Base-by-base conservation (phyloP, 2,329 filamentous ascomycete genomes). In the Neoascochyta sp. region DNA sequence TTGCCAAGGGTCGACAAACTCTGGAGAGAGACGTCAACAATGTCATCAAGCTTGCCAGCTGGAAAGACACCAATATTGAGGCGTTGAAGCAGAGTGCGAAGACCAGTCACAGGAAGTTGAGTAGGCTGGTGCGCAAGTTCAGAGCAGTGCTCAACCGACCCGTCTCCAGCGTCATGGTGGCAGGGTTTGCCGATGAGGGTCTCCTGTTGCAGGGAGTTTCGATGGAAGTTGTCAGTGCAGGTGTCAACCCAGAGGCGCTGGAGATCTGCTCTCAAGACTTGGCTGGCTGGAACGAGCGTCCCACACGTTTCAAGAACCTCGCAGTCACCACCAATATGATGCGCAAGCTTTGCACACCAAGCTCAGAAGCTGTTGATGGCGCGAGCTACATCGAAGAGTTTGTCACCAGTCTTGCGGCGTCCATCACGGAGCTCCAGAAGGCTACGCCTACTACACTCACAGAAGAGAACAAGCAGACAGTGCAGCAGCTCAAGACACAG, bases 31-130 rank as follows among this genome's bases (percentile, higher is more conserved):
- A 87, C 34, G 86, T 96, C 74, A 90, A 84, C 57, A 86, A 96
- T 47, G 81, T 95, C n/a, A 75, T 98, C 10, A 78, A 94, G 29
- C 70, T 98, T 49, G 88, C 89, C 6, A 95, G 88, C 62, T 98
- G 93, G 93, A 95, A 94, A 60, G 92, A 98, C 49, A 95, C 86
- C 13, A 98, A 96, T 52, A 93, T 98, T 40, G 82, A 83, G 26
- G 86, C 87, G 1, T 69, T 98, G 10, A 78, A 82, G 45, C 88
- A 95, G 54, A 96, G 90, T 61, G 88, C 92, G 1, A 82, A 83
- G 50, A 83, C 82, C 38, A 95, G 89, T 12, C 92, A 98, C 56
- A 79, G 83, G 51, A 95, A 95, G 62, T 75, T 98, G 2, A 95
- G 95, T 67, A 86, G 86, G 48, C 71, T 95, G 19, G 84, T 98